These are phyloP conservation scores for Myxozyma kluyveri DNA, from an alignment of 805 yeast species.

Conservation along the genomic window DNA sequence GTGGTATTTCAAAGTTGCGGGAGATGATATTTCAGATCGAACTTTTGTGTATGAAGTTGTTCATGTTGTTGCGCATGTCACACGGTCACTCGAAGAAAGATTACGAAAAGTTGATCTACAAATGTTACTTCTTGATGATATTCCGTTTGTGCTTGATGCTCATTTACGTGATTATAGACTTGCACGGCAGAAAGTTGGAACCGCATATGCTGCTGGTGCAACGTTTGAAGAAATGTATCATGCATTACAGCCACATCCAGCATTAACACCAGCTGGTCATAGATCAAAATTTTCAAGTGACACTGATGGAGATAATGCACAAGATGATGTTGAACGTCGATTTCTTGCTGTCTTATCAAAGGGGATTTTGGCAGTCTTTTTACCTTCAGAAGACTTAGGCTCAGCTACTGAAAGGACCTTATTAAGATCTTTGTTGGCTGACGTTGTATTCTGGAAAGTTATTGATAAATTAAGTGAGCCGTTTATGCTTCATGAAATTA, in stretches of 20 bases:
- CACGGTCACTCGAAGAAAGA: constrained; percentile 42
- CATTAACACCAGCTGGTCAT: constrained; percentile 29
- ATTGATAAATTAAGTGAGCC: constrained; percentile 50
- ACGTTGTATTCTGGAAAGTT: constrained; percentile 44
- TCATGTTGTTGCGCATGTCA: constrained; percentile 42
- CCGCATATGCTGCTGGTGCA: constrained; percentile 38
- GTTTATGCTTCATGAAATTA: constrained; percentile 51
- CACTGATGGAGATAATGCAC: neutral
- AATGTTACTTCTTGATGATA: constrained; percentile 45
- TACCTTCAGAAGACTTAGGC: constrained; percentile 46
- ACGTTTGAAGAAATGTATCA: constrained; percentile 41
- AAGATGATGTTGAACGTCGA: constrained; percentile 32
- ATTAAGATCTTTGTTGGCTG: constrained; percentile 44
- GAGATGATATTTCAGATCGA: constrained; percentile 38
- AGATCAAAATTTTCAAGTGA: constrained; percentile 7
- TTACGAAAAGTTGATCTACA: constrained; percentile 38
- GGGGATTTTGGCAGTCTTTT: constrained; percentile 38
- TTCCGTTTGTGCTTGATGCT: constrained; percentile 44
- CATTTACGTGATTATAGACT: constrained; percentile 40
- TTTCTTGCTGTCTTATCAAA: constrained; percentile 42
- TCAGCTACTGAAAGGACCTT: constrained; percentile 44
- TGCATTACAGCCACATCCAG: constrained; percentile 39
- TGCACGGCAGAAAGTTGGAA: constrained; percentile 35
- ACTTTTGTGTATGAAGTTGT: constrained; percentile 46
- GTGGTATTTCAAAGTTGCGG: constrained; percentile 47